These are phyloP conservation scores for Vaccinium macrocarpon DNA, from an alignment of 148 eudicot genomes.

Conservation along the genomic window DNA sequence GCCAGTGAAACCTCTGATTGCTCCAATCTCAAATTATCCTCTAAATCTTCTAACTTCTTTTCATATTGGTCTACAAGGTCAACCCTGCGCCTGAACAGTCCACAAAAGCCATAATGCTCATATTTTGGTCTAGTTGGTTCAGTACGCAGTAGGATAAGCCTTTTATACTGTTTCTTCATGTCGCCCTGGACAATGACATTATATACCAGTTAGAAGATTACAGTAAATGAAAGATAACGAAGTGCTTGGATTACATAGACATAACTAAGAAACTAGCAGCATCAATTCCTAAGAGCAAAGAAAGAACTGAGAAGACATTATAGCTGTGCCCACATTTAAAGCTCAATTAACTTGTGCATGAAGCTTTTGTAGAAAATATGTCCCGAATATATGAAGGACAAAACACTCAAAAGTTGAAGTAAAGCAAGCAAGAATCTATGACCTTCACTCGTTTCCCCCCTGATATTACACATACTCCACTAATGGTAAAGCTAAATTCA, in stretches of 20 bases:
- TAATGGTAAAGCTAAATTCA: background rate
- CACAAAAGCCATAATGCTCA: conserved; percentile 38
- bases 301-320: background rate
- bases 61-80: conserved; percentile 59
- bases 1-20: conserved; percentile 39
- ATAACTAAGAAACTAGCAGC: background rate
- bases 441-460: background rate
- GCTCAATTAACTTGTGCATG: background rate
- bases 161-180: conserved; percentile 49
- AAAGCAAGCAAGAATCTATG: conserved; percentile 4
- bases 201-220: background rate
- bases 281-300: background rate
- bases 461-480: background rate
- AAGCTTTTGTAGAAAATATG: background rate
- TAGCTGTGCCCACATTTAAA: background rate
- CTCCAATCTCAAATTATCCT: conserved; percentile 61
- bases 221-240: conserved; percentile 5
- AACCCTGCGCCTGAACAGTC: conserved; percentile 47
- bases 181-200: conserved; percentile 38
- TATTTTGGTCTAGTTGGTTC: conserved; percentile 32
- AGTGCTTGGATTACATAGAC: background rate
- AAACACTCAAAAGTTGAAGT: background rate
- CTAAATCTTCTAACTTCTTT: conserved; percentile 68
- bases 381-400: background rate
- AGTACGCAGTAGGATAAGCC: conserved; percentile 41